Percentiles rank a stretch among this genome's conserved stretches.
Conservation (phyloP, 352 stramenopile species). For the Aphanomyces astaci region DNA sequence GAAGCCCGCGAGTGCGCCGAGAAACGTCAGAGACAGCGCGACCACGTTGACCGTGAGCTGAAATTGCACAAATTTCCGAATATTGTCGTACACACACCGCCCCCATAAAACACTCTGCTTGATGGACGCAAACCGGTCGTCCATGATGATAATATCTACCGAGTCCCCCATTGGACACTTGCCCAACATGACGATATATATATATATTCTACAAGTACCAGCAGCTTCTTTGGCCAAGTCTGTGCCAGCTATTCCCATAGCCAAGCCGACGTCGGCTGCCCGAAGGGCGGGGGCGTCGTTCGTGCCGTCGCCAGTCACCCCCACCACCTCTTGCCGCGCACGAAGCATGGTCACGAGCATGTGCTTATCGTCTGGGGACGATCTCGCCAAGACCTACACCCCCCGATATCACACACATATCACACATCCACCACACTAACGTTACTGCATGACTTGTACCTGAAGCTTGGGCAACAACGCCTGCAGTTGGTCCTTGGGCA, state of each 20-base stretch:
- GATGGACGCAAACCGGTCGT: slow-evolving; percentile 81
- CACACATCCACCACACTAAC: no score
- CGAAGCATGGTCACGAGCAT: slow-evolving; percentile 87
- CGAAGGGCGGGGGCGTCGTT: slow-evolving; percentile 73
- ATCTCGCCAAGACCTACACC: slow-evolving; percentile 88
- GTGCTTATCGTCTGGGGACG: slow-evolving; percentile 96
- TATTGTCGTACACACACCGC: slow-evolving; percentile 78
- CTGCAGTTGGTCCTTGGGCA: slow-evolving; percentile 47
- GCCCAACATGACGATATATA: neutral
- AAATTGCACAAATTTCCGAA: slow-evolving; percentile 80
- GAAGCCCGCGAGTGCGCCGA: slow-evolving; percentile 74
- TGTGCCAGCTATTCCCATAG: slow-evolving; percentile 76
- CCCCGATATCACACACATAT: slow-evolving; percentile 44
- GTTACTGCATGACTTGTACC: slow-evolving; percentile 23
- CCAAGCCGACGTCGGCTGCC: slow-evolving; percentile 60
- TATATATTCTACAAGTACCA: neutral
- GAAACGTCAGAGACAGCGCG: slow-evolving; percentile 63
- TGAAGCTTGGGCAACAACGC: slow-evolving; percentile 63
- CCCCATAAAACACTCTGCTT: slow-evolving; percentile 69
- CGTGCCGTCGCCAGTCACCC: slow-evolving; percentile 70
- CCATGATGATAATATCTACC: slow-evolving; percentile 80
- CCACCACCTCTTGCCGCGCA: slow-evolving; percentile 62
- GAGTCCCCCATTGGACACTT: neutral
- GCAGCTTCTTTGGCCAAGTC: slow-evolving; percentile 76
- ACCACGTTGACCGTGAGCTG: slow-evolving; percentile 82